phyloP scores from a whole-genome alignment of 2,329 filamentous ascomycete genomes.

The Fusarium sp. region DNA sequence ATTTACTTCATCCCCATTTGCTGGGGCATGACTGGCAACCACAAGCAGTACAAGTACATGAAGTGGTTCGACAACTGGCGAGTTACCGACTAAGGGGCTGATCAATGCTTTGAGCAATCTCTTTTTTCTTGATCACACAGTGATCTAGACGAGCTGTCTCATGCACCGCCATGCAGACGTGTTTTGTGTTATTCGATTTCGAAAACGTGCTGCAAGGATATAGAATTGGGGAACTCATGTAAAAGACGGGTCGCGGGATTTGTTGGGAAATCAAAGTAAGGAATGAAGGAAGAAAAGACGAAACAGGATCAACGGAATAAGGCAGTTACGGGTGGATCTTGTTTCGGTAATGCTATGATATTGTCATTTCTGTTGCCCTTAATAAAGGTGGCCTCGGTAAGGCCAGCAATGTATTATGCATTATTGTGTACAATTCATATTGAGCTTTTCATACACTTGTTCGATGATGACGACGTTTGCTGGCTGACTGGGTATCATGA shows the following conservation, averaged over 20 bases:
- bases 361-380: slow-evolving; percentile 32
- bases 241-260: slow-evolving; percentile 28
- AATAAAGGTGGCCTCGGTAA: slow-evolving; percentile 28
- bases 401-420: slow-evolving; percentile 44
- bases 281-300: slow-evolving; percentile 29
- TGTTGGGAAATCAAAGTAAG: slow-evolving; percentile 34
- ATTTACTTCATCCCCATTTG: slow-evolving; percentile 91
- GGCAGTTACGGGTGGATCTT: slow-evolving; percentile 36
- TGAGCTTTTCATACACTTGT: slow-evolving; percentile 41
- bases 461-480: slow-evolving; percentile 37
- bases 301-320: slow-evolving; percentile 36
- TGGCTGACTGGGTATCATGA: slow-evolving; percentile 46
- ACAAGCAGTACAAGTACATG: slow-evolving; percentile 86
- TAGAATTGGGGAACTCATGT: slow-evolving; percentile 35
- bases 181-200: slow-evolving; percentile 28
- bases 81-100: slow-evolving; percentile 68
- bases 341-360: slow-evolving; percentile 45
- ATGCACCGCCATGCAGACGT: slow-evolving; percentile 13
- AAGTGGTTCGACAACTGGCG: slow-evolving; percentile 94
- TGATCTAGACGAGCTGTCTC: slow-evolving; percentile 25
- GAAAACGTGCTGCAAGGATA: slow-evolving; percentile 29
- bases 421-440: slow-evolving; percentile 46
- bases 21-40: slow-evolving; percentile 92
- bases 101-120: slow-evolving; percentile 6
- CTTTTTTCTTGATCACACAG: slow-evolving; percentile 16